These are phyloP conservation scores for Dactylellina leptospora DNA, from an alignment of 2,329 filamentous ascomycete species.

Conservation along the genomic window DNA sequence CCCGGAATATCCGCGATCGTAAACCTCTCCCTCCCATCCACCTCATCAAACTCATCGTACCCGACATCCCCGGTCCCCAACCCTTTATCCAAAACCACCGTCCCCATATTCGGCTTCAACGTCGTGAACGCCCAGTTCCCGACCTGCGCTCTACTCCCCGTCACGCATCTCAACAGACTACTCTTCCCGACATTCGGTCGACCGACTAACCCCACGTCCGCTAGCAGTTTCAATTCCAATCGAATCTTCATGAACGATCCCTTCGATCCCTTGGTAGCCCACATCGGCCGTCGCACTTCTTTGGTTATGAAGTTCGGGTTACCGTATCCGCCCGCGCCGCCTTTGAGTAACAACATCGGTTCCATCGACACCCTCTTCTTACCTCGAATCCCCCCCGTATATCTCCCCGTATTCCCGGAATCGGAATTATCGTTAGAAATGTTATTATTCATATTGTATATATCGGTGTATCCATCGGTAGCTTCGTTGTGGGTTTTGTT, in stretches of 20 bases:
- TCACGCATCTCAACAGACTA: constrained; percentile 85
- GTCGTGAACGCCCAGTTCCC: constrained; percentile 98
- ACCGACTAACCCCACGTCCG: constrained; percentile 92
- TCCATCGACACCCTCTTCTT: constrained; percentile 64
- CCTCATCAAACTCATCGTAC: constrained; percentile 61
- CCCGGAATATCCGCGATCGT: constrained; percentile 96
- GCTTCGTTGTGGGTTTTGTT: background rate
- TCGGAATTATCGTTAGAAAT: constrained; percentile 1
- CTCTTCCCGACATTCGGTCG: constrained; percentile 96
- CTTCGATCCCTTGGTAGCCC: constrained; percentile 84
- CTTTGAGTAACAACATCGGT: constrained; percentile 85
- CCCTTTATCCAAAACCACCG: constrained; percentile 80
- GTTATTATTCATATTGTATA: too few species aligned
- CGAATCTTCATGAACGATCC: constrained; percentile 81
- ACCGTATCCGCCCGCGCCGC: constrained; percentile 86
- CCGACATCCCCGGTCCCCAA: constrained; percentile 58
- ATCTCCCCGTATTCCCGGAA: background rate
- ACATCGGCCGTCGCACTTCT: constrained; percentile 78
- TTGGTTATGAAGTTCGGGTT: constrained; percentile 91
- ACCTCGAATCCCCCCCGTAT: background rate
- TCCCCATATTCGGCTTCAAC: constrained; percentile 92
- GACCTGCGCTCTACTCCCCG: constrained; percentile 85
- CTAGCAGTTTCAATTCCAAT: constrained; percentile 91
- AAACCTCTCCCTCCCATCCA: constrained; percentile 73
- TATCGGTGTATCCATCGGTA: background rate